Conservation (phyloP, 2,329 filamentous ascomycete genomes). For the Colletotrichum echinochloae region DNA sequence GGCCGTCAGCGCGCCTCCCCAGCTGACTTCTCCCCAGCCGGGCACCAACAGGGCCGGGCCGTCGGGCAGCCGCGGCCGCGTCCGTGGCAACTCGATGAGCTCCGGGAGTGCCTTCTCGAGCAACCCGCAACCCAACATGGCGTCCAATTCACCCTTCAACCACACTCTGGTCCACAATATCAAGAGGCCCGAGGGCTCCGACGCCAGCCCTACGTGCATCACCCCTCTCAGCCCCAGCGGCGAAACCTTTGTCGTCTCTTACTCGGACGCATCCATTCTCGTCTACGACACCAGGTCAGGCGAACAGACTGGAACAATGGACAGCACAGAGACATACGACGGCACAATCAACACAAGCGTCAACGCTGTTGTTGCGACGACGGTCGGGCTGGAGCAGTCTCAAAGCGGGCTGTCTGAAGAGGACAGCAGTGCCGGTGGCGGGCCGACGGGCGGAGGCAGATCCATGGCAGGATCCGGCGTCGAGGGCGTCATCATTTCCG, state of each 20-base stretch:
- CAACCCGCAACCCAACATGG: slow-evolving; percentile 88
- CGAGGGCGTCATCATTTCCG: slow-evolving; percentile 94
- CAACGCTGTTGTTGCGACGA: slow-evolving; percentile 91
- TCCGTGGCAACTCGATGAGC: slow-evolving; percentile 91
- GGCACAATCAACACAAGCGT: slow-evolving; percentile 83
- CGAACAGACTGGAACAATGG: slow-evolving; percentile 93
- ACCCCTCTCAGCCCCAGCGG: slow-evolving; percentile 86
- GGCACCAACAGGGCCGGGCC: slow-evolving; percentile 69
- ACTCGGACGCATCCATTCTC: slow-evolving; percentile 88
- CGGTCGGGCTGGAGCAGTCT: slow-evolving; percentile 82
- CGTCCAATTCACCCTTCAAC: slow-evolving; percentile 87
- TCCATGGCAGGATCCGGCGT: slow-evolving; percentile 79
- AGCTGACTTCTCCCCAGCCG: slow-evolving; percentile 83
- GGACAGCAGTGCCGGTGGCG: slow-evolving; percentile 74
- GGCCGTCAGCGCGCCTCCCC: slow-evolving; percentile 92
- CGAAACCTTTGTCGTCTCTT: slow-evolving; percentile 92
- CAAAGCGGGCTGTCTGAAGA: slow-evolving; percentile 76
- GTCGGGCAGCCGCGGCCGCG: slow-evolving; percentile 73
- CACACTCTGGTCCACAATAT: slow-evolving; percentile 92
- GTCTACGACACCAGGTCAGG: slow-evolving; percentile 94
- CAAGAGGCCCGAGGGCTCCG: slow-evolving; percentile 71
- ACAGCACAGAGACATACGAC: slow-evolving; percentile 93
- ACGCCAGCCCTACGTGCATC: slow-evolving; percentile 89
- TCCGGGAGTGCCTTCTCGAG: slow-evolving; percentile 93
- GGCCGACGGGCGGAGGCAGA: slow-evolving; percentile 79